Base-by-base conservation (phyloP, 257 asterid genomes). In the Primulina huaijiensis region DNA sequence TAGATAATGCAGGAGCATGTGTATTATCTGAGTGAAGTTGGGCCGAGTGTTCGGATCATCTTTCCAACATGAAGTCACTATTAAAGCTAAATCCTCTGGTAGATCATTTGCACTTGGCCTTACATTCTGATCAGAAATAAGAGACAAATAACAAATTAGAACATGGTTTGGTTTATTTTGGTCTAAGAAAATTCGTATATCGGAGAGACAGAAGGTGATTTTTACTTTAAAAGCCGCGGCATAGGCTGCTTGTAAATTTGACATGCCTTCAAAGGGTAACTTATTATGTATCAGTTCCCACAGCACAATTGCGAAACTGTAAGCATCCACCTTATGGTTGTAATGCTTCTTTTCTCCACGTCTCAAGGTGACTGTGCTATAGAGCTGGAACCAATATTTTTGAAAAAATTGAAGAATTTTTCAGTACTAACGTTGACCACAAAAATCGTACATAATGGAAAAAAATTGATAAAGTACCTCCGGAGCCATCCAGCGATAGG, bases 401-500 rank as follows among this genome's bases (percentile, higher is more conserved):
- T 30, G 62, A 7, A 70, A 23, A 11, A 37, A 19, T 9, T 0
- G 20, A 14, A 33, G 33, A 20, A 40, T 27, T 33, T 67, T 72
- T 20, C 56, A 76, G 40, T 7, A 37, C 30, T 17, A 5, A 3
- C 43, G 29, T 64, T 55, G 52, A 30, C 27, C 62, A 34, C 33
- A 21, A 66, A 71, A 17, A 74, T 52, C n/a, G 14, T 7, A 35
- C 7, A 29, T 43, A 34, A 57, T 23, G 20, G 29, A 55, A 25
- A 68, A 63, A 30, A 25, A 34, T 34, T 60, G n/a, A 17, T 3
- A 7, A 64, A 63, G 30, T 74, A 89, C 85, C 96, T 90, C 99
- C n/a, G 87, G 88, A 68, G 90, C 99, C 99, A 88, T 84, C 99
- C 99, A 93, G 56, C 97, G 97, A 72, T 93, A 93, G n/a, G 99